These are phyloP conservation scores for Trichothecium roseum DNA, from an alignment of 2,329 filamentous ascomycete genomes.

Conservation along the genomic window DNA sequence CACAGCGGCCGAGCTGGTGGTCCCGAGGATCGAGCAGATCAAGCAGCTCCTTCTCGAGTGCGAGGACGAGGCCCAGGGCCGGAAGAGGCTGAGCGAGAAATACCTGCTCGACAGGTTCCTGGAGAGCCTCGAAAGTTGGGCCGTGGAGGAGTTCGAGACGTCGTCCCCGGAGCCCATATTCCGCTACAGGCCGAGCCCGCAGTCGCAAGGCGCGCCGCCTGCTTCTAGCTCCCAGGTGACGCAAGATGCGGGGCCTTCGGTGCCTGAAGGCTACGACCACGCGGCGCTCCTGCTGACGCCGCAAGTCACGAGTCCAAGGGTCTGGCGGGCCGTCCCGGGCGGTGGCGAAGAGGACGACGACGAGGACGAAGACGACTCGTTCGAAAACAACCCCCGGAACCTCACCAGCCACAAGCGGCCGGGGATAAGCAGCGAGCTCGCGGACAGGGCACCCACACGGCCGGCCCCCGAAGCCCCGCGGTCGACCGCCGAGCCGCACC, in stretches of 20 bases:
- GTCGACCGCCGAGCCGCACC: conserved; percentile 2
- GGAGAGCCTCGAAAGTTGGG: conserved; percentile 8
- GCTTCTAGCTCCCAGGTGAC: too few species aligned
- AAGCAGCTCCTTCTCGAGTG: not conserved
- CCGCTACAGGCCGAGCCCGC: too few species aligned
- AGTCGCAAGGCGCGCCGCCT: too few species aligned
- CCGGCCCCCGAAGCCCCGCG: conserved; percentile 2
- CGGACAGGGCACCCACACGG: too few species aligned
- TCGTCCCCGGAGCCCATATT: too few species aligned
- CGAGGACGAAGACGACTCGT: conserved; percentile 13
- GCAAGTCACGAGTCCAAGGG: too few species aligned
- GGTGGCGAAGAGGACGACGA: conserved; percentile 6
- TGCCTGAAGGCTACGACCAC: too few species aligned
- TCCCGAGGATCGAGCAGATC: too few species aligned
- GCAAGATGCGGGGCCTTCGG: too few species aligned
- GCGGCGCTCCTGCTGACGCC: too few species aligned
- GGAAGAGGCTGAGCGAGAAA: conserved; percentile 7
- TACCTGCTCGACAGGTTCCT: conserved; percentile 12
- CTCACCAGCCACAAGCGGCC: conserved; percentile 9
- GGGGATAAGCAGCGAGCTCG: not conserved
- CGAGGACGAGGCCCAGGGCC: conserved; percentile 3
- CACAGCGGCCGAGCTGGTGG: not conserved
- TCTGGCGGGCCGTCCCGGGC: too few species aligned
- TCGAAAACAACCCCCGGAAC: conserved; percentile 17
- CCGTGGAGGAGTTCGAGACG: too few species aligned